These are phyloP conservation scores for Xerocomus spinulosus DNA, from an alignment of 768 basidiomycete genomes.

Conservation along the genomic window DNA sequence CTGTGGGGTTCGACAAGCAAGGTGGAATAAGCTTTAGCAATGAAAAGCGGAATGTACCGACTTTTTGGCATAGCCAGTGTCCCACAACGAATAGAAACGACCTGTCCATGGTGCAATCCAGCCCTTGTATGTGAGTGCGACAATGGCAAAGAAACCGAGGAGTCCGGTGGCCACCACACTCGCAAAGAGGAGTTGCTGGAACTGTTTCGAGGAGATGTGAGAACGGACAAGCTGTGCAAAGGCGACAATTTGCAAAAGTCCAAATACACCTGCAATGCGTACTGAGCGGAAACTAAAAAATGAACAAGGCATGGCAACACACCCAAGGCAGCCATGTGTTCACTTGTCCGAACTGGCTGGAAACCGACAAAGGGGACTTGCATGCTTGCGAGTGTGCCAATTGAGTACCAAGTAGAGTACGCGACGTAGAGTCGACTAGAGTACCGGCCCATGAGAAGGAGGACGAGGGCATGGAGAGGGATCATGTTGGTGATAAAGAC, in stretches of 20 bases:
- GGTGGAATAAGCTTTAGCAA: background rate
- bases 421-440: slow-evolving; percentile 88
- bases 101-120: slow-evolving; percentile 99
- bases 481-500: slow-evolving; percentile 99
- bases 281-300: slow-evolving; percentile 3
- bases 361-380: slow-evolving; percentile 99
- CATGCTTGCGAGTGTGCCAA: slow-evolving; percentile 97
- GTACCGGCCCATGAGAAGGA: slow-evolving; percentile 95
- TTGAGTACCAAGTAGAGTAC: slow-evolving; percentile 97
- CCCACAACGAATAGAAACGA: slow-evolving; percentile 98
- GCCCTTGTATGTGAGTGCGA: slow-evolving; percentile 83
- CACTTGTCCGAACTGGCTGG: slow-evolving; percentile 94
- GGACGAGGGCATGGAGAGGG: slow-evolving; percentile 89
- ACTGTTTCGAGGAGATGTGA: slow-evolving; percentile 88
- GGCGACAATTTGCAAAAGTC: slow-evolving; percentile 91
- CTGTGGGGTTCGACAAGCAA: slow-evolving; percentile 34
- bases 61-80: slow-evolving; percentile 99
- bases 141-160: slow-evolving; percentile 68
- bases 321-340: slow-evolving; percentile 99
- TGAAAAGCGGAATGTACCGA: slow-evolving; percentile 31
- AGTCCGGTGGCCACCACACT: slow-evolving; percentile 66
- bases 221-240: slow-evolving; percentile 87
- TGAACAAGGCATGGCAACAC: slow-evolving; percentile 1
- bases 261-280: slow-evolving; percentile 74
- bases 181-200: slow-evolving; percentile 72